These are phyloP conservation scores for Saccharomycopsis fodiens DNA, from an alignment of 805 yeast genomes.

Conservation along the genomic window DNA sequence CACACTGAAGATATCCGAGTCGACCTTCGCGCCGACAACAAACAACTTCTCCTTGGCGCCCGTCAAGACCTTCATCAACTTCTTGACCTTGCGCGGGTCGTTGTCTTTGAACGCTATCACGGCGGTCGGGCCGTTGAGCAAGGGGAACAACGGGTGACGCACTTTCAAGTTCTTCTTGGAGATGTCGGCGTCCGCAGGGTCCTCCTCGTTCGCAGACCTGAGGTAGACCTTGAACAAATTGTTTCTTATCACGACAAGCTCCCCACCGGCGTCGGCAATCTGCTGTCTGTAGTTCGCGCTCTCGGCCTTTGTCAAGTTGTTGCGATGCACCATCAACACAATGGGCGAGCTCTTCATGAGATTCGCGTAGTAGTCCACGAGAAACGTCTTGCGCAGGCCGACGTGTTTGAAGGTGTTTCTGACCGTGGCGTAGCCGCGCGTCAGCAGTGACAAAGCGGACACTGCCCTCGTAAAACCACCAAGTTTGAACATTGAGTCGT, in stretches of 20 bases:
- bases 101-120: constrained; percentile 58
- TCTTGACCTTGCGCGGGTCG: constrained; percentile 62
- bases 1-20: constrained; percentile 45
- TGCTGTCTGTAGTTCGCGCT: constrained; percentile 55
- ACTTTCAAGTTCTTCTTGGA: constrained; percentile 34
- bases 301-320: constrained; percentile 67
- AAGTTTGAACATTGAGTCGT: too few species aligned
- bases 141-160: constrained; percentile 61
- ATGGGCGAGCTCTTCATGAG: constrained; percentile 62
- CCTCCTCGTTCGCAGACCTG: constrained; percentile 56
- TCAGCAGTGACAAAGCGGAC: too few species aligned
- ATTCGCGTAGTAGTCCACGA: constrained; percentile 72
- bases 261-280: constrained; percentile 59
- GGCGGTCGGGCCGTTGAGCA: constrained; percentile 83
- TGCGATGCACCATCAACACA: constrained; percentile 76
- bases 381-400: constrained; percentile 75
- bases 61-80: constrained; percentile 49
- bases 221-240: constrained; percentile 68
- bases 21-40: constrained; percentile 80
- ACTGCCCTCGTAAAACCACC: too few species aligned
- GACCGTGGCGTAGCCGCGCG: background rate
- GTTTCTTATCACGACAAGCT: constrained; percentile 60
- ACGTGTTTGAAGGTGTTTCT: constrained; percentile 49
- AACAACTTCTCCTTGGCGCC: constrained; percentile 57
- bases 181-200: constrained; percentile 65